phyloP scores from a whole-genome alignment of 768 basidiomycete species.

The Suillus sp. region DNA sequence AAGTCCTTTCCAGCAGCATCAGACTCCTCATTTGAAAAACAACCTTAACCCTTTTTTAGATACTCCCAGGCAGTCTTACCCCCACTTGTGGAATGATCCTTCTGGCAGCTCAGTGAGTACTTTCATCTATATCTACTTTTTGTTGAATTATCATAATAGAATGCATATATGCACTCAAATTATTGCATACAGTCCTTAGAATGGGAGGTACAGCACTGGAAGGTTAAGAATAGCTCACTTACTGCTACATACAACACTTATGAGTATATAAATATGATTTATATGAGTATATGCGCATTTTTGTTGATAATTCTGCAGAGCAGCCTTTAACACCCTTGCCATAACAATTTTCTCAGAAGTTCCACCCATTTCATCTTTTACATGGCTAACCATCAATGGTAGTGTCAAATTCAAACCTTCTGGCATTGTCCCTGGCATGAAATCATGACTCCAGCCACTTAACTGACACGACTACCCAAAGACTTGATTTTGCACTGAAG shows the following conservation, averaged over 20 bases:
- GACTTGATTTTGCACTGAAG: background rate
- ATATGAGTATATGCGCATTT: background rate
- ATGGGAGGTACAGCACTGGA: background rate
- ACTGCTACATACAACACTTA: background rate
- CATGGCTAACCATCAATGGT: background rate
- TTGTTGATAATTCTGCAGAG: background rate
- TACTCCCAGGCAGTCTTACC: background rate
- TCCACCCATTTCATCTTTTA: background rate
- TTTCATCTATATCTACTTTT: background rate
- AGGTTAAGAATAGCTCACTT: background rate
- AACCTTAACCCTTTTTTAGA: background rate
- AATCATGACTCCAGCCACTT: background rate
- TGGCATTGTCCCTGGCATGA: background rate
- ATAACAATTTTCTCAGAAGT: background rate
- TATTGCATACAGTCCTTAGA: background rate
- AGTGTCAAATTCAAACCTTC: background rate
- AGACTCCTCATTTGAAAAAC: background rate
- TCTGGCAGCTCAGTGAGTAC: background rate
- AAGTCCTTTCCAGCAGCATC: background rate
- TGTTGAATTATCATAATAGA: too few relatives aligned
- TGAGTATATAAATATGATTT: background rate
- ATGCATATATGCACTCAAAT: background rate
- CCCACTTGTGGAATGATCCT: background rate
- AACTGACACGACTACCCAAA: background rate
- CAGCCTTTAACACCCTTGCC: background rate